A percentile compares a stretch with the other conserved stretches of the same genome.
Evolutionary conservation across 108 stramenopile species (phyloP).

Genomic region (Epithemia pelagica): DNA sequence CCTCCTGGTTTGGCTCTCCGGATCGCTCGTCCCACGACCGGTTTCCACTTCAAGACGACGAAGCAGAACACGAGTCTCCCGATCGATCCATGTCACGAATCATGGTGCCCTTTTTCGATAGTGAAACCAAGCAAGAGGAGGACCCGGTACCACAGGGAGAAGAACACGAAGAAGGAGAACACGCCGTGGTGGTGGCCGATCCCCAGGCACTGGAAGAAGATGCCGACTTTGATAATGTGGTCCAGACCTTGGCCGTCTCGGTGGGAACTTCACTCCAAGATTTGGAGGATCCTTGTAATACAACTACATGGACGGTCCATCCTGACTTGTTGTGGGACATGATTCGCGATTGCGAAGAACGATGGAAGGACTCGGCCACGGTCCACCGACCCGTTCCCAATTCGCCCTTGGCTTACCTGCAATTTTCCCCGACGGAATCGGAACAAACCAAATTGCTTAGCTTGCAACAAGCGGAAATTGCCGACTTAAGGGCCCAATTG

Average conservation of each 20-base stretch:
- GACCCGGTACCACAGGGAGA: neutral
- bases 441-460: neutral
- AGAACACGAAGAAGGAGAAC: neutral
- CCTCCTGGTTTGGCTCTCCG: no score
- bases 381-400: neutral
- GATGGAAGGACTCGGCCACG: neutral
- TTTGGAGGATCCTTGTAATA: no score
- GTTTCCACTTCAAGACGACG: no score
- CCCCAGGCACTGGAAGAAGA: neutral
- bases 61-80: no score
- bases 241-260: neutral
- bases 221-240: neutral
- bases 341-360: neutral
- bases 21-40: no score
- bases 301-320: neutral
- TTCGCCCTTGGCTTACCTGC: neutral
- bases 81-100: no score
- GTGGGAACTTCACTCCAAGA: no score
- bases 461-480: constrained; percentile 13
- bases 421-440: neutral
- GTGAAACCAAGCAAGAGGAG: neutral
- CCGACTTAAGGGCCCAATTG: neutral
- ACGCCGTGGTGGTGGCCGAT: neutral
- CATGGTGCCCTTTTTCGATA: neutral
- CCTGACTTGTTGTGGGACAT: neutral